These are phyloP conservation scores for Pulicaria dysenterica DNA, from an alignment of 129 eudicot species.

Conservation along the genomic window DNA sequence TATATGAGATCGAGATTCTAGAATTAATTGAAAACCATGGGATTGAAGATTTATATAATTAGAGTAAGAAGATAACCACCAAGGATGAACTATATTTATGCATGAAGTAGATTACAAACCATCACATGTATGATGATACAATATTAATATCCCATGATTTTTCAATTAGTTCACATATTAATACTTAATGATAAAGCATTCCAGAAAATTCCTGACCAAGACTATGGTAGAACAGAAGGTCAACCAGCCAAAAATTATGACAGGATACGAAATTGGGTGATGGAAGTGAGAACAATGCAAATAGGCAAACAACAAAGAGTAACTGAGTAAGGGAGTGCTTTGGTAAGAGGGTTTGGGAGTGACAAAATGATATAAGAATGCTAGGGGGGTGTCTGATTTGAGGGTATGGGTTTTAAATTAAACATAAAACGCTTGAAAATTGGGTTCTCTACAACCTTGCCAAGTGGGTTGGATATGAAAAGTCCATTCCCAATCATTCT, in stretches of 20 bases:
- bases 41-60: conserved; percentile 11
- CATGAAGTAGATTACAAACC: background rate
- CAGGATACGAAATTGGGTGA: background rate
- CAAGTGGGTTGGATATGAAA: background rate
- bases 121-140: conserved; percentile 1
- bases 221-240: conserved; percentile 15
- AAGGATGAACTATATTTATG: conserved; percentile 9
- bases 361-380: background rate
- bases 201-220: conserved; percentile 1
- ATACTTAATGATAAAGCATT: background rate
- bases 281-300: conserved; percentile 5
- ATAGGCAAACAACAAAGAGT: background rate
- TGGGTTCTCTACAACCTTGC: background rate
- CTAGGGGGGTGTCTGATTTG: background rate
- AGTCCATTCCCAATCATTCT: background rate
- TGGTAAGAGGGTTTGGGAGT: background rate
- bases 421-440: background rate
- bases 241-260: background rate
- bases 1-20: background rate
- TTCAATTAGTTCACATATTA: background rate
- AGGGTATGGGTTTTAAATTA: background rate
- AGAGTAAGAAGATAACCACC: conserved; percentile 1
- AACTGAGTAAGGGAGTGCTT: background rate
- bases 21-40: background rate
- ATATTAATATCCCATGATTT: background rate